Evolutionary conservation across 495 filamentous ascomycete genomes (phyloP), one percentile per base, ranked within the genome.

Genomic region (Penicillium ochrochloron): DNA sequence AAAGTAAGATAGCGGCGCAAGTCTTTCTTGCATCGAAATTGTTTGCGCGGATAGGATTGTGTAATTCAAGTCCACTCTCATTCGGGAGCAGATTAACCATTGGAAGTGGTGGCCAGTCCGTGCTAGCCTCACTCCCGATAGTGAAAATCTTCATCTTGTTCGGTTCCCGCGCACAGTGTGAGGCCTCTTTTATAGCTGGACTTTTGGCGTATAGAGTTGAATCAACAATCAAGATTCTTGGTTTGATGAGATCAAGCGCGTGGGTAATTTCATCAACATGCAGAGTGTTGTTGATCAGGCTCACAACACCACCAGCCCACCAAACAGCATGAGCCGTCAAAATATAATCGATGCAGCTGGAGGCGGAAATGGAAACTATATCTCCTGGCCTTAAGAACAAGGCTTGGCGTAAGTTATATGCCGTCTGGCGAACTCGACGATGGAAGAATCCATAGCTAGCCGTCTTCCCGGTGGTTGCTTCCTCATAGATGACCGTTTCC

Each of bases 281-380:
- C 71, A 93, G 94, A 3, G 82, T 82, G 35, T 92, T 91, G 72
- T 95, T 95, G 15, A 91, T 91, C 0, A 92, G 87, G 17, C 87
- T 89, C 29, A 89, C 71, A 56, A 86, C 76, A 17, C 89, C 92
- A 44, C 92, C 92, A 0, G 90, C 88, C 86, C 89, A 94, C 64
- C 87, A 84, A n/a, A 81, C 77, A 19, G 91, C 92, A 82, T 90
- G 91, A 66, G 79, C 87, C 50, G 92, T 73, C 2, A 81, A 41
- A 41, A 66, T 66, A 11, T 66, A 66, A 31, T 66, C 63, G 11
- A 66, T 51, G 46, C 46, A 51, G 46, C 46, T 51, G 5, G 46
- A 51, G 7, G 46, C 46, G 3, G 46, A 51, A 27, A 51, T 51
- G 14, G 25, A 27, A 10, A 51, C 46, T 5, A 27, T 25, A 27